These are phyloP conservation scores for Kodamaea neixiangensis DNA, from an alignment of 805 yeast species.

Conservation along the genomic window DNA sequence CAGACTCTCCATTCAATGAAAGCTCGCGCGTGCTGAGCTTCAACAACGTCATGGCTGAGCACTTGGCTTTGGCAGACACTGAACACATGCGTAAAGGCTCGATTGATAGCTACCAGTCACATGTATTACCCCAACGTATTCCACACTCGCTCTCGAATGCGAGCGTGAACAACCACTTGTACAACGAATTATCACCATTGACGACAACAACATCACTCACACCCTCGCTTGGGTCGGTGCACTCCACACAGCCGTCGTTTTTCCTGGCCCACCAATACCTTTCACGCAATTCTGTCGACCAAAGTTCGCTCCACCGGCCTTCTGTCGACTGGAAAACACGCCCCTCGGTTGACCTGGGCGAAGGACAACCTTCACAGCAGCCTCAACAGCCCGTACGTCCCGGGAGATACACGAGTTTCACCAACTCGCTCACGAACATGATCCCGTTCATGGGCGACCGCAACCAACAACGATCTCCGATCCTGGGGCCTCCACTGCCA, in stretches of 20 bases:
- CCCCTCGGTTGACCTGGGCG: constrained; percentile 27
- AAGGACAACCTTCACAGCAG: background rate
- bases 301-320: constrained; percentile 27
- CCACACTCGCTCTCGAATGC: constrained; percentile 3
- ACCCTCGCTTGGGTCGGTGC: constrained; percentile 41
- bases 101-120: constrained; percentile 20
- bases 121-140: constrained; percentile 10
- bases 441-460: constrained; percentile 44
- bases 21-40: constrained; percentile 6
- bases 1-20: constrained; percentile 7
- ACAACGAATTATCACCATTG: constrained; percentile 39
- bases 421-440: constrained; percentile 39
- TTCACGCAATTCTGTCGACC: constrained; percentile 41
- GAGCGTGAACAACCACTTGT: constrained; percentile 7
- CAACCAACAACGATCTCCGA: constrained; percentile 21
- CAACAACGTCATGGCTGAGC: constrained; percentile 7
- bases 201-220: constrained; percentile 47
- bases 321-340: constrained; percentile 36
- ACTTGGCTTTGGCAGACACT: background rate
- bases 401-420: constrained; percentile 34
- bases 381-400: constrained; percentile 9
- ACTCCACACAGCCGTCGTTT: constrained; percentile 45
- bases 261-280: constrained; percentile 46
- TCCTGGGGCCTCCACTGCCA: constrained; percentile 21
- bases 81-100: constrained; percentile 13